Percentiles rank a stretch among this genome's conserved stretches.
Evolutionary conservation across 2,329 filamentous ascomycete genomes (phyloP).

Genomic region (Pseudocercospora vitis): DNA sequence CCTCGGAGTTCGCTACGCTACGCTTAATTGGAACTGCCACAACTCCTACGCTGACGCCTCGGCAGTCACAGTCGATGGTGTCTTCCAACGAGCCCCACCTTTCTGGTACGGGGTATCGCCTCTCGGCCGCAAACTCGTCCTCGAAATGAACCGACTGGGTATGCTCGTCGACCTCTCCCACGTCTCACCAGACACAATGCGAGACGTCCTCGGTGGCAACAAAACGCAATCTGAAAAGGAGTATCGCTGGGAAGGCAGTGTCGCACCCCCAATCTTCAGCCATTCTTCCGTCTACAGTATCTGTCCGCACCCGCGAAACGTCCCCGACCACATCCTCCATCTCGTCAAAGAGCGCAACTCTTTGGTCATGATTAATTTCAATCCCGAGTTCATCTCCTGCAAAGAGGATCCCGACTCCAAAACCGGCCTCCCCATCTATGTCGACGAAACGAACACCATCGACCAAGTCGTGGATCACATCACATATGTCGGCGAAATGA

Average conservation of each 20-base stretch:
- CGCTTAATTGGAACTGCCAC: conserved; percentile 90
- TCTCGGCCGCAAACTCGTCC: conserved; percentile 66
- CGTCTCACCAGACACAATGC: conserved; percentile 76
- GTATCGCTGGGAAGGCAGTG: conserved; percentile 66
- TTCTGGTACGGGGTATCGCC: conserved; percentile 71
- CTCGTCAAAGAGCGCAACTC: conserved; percentile 72
- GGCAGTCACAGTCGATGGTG: conserved; percentile 55
- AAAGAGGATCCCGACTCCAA: conserved; percentile 51
- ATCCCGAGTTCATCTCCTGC: conserved; percentile 80
- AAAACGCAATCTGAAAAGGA: conserved; percentile 39
- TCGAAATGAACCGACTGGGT: conserved; percentile 91
- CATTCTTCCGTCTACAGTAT: conserved; percentile 79
- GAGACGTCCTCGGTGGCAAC: conserved; percentile 66
- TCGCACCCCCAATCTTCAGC: conserved; percentile 82
- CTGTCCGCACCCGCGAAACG: conserved; percentile 87
- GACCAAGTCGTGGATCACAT: conserved; percentile 78
- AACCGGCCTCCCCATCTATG: conserved; percentile 64
- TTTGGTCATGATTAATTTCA: conserved; percentile 89
- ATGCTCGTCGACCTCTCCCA: conserved; percentile 93
- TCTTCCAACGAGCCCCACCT: conserved; percentile 49
- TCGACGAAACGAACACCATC: conserved; percentile 69
- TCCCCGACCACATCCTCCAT: conserved; percentile 77
- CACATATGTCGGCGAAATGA: conserved; percentile 73
- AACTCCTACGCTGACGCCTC: conserved; percentile 88
- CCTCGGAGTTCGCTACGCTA: conserved; percentile 82